phyloP scores from a whole-genome alignment of 2,329 filamentous ascomycete species.

The Hypoxylon rubiginosum region DNA sequence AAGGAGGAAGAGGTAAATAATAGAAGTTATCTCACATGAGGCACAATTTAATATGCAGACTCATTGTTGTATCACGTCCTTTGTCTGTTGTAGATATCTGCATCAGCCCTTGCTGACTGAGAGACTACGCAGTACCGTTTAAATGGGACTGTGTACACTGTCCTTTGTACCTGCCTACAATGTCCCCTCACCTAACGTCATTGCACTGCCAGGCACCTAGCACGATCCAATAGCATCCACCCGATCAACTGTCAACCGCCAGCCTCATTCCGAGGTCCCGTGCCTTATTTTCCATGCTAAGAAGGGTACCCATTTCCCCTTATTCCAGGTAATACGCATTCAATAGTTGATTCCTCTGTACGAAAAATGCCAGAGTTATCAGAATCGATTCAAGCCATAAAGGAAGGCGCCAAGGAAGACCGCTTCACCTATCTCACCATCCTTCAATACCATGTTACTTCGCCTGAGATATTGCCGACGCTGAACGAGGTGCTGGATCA shows the following conservation, averaged over 20 bases:
- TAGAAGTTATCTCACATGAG: neutral
- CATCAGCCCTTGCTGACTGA: neutral
- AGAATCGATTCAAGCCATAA: slow-evolving; percentile 51
- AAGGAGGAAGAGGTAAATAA: no score
- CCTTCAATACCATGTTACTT: slow-evolving; percentile 76
- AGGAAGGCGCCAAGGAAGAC: slow-evolving; percentile 61
- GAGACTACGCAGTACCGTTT: neutral
- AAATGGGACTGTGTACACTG: slow-evolving; percentile 19
- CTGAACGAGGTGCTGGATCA: slow-evolving; percentile 75
- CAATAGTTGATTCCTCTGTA: slow-evolving; percentile 1
- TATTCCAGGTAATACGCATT: neutral
- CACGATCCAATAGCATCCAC: slow-evolving; percentile 14
- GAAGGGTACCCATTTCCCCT: neutral
- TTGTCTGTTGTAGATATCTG: neutral
- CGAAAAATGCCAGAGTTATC: slow-evolving; percentile 49
- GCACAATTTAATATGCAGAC: neutral
- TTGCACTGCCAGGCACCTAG: slow-evolving; percentile 20
- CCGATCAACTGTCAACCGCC: slow-evolving; percentile 22
- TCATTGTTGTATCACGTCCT: neutral
- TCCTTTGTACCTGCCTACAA: slow-evolving; percentile 16
- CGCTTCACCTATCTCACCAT: slow-evolving; percentile 83
- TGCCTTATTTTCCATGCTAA: neutral
- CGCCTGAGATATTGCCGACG: slow-evolving; percentile 73
- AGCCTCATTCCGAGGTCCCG: slow-evolving; percentile 19
- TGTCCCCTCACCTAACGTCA: slow-evolving; percentile 38